phyloP scores from a whole-genome alignment of 352 stramenopile genomes.

The Phytophthora citrophthora region DNA sequence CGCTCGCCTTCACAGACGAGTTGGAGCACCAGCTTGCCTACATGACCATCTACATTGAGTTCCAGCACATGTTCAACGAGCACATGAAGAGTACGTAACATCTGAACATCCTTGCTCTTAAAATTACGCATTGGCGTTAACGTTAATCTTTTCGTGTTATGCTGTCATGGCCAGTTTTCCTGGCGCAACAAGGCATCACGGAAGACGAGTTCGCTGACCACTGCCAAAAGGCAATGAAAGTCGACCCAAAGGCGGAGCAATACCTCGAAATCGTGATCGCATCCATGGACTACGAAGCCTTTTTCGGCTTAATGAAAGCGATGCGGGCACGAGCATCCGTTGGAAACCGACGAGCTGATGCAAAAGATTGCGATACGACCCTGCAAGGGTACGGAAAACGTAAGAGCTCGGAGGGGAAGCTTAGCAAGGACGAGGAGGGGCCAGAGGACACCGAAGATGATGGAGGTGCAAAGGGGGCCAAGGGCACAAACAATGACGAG shows the following conservation, averaged over 20 bases:
- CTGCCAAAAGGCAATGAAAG: constrained; percentile 60
- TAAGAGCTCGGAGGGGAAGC: constrained; percentile 27
- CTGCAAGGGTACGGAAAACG: constrained; percentile 23
- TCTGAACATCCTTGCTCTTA: neutral
- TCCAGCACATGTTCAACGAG: constrained; percentile 79
- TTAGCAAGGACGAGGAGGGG: constrained; percentile 34
- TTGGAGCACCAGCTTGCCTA: constrained; percentile 76
- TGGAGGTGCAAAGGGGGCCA: constrained; percentile 22
- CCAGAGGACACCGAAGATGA: constrained; percentile 34
- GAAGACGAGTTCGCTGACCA: constrained; percentile 67
- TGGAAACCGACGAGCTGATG: constrained; percentile 41
- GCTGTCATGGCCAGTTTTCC: constrained; percentile 45
- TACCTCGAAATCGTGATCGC: constrained; percentile 81
- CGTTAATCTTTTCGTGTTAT: neutral
- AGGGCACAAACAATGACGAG: constrained; percentile 26
- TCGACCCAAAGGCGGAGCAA: constrained; percentile 63
- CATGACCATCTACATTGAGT: constrained; percentile 73
- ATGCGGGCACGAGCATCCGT: constrained; percentile 64
- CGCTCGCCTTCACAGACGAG: constrained; percentile 67
- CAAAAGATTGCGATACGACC: constrained; percentile 32
- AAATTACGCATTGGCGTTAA: neutral
- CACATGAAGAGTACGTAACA: constrained; percentile 57
- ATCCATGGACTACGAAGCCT: constrained; percentile 82
- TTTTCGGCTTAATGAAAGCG: constrained; percentile 75
- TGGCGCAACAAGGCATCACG: constrained; percentile 49